A percentile compares a stretch with the other conserved stretches of the same genome.
Evolutionary conservation across 176 grass and related monocot genomes (phyloP).

Genomic region (Alopecurus myosuroides): DNA sequence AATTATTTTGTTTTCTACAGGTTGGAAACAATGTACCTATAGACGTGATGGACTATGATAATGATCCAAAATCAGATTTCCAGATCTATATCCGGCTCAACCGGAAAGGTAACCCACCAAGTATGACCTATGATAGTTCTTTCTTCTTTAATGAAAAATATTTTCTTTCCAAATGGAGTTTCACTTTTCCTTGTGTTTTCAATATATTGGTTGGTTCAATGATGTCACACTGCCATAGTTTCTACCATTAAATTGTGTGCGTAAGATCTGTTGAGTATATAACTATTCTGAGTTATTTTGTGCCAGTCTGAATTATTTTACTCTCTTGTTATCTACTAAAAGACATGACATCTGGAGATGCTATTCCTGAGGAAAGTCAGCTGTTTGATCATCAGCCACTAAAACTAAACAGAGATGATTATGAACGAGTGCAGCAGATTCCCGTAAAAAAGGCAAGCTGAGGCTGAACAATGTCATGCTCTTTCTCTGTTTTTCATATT

Average conservation of each 20-base stretch:
- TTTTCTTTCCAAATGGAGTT: too few species aligned
- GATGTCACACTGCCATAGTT: too few species aligned
- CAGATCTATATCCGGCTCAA: slow-evolving; percentile 45
- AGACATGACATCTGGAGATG: slow-evolving; percentile 26
- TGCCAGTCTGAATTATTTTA: too few species aligned
- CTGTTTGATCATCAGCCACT: slow-evolving; percentile 48
- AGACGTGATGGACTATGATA: slow-evolving; percentile 32
- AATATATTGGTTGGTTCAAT: too few species aligned
- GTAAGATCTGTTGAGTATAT: too few species aligned
- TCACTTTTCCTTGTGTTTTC: too few species aligned
- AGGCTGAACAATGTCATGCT: background rate
- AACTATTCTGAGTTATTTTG: too few species aligned
- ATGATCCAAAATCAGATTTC: slow-evolving; percentile 33
- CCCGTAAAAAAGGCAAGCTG: slow-evolving; percentile 41
- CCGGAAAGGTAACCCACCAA: background rate
- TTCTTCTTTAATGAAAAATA: too few species aligned
- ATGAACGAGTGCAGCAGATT: slow-evolving; percentile 36
- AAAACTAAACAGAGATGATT: slow-evolving; percentile 44
- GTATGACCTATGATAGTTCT: too few species aligned
- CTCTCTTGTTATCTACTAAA: too few species aligned
- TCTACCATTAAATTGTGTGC: too few species aligned
- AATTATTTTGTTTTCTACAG: slow-evolving; percentile 4
- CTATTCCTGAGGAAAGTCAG: background rate
- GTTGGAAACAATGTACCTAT: slow-evolving; percentile 45
- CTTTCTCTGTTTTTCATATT: background rate